Conservation (phyloP, 202 grass and related monocot species). For the Saccharum hybrid region DNA sequence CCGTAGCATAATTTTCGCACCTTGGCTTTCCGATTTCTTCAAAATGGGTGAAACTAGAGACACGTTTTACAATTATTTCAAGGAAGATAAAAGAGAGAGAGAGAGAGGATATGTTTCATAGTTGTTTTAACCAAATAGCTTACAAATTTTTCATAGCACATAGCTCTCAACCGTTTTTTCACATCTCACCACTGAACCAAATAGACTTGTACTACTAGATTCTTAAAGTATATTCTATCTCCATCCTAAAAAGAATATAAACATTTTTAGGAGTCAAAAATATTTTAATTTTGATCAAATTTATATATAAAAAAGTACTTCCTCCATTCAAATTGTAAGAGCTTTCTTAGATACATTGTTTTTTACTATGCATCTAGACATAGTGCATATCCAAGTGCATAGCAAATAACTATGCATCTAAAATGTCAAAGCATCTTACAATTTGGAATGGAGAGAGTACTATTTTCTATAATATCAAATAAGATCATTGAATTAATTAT, state of each 20-base stretch:
- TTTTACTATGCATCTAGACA: neutral
- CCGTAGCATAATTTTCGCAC: no score
- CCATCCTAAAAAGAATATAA: neutral
- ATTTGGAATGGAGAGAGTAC: neutral
- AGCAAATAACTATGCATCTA: neutral
- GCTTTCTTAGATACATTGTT: neutral
- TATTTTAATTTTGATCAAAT: neutral
- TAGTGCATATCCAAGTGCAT: neutral
- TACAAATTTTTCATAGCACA: no score
- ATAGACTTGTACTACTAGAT: no score
- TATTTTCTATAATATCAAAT: neutral
- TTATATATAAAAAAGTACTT: neutral
- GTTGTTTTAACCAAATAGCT: no score
- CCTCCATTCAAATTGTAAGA: neutral
- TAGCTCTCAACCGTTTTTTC: no score
- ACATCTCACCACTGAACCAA: no score
- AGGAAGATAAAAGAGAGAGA: no score
- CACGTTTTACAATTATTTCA: no score
- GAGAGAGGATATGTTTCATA: no score
- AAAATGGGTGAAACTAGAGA: neutral
- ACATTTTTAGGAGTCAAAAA: neutral
- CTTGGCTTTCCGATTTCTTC: no score
- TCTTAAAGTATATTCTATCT: no score
- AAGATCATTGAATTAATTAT: neutral
- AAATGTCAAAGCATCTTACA: neutral